phyloP scores from a whole-genome alignment of 805 yeast genomes.

The Candida lessepsii region DNA sequence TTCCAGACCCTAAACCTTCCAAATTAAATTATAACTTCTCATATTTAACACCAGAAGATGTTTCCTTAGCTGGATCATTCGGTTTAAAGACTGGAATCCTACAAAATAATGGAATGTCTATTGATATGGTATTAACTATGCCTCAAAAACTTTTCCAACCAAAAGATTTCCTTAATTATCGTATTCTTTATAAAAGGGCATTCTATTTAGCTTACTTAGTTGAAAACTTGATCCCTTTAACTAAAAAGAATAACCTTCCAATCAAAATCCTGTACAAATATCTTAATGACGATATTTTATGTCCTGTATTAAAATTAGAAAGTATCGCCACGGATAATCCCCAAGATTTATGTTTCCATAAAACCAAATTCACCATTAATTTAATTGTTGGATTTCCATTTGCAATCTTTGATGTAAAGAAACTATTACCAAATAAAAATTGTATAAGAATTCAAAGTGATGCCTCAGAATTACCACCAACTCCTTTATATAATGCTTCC shows the following conservation, averaged over 20 bases:
- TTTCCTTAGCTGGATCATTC: constrained; percentile 84
- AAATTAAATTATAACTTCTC: constrained; percentile 70
- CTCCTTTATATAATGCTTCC: constrained; percentile 85
- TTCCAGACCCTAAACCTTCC: constrained; percentile 85
- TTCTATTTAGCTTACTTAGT: constrained; percentile 82
- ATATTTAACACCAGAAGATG: constrained; percentile 66
- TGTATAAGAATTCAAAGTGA: constrained; percentile 70
- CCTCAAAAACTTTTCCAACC: constrained; percentile 71
- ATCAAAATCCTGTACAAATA: constrained; percentile 62
- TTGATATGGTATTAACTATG: constrained; percentile 84
- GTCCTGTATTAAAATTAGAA: constrained; percentile 70
- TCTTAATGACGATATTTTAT: constrained; percentile 71
- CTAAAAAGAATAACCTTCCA: constrained; percentile 57
- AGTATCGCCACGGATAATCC: constrained; percentile 50
- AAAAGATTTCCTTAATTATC: constrained; percentile 86
- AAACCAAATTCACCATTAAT: constrained; percentile 70
- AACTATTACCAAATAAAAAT: constrained; percentile 76
- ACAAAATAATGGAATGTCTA: constrained; percentile 58
- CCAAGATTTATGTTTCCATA: constrained; percentile 54
- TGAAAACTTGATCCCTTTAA: constrained; percentile 53
- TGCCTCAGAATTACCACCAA: constrained; percentile 55
- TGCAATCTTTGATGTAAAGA: constrained; percentile 69
- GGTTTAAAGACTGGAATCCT: constrained; percentile 80
- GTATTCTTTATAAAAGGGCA: constrained; percentile 87
- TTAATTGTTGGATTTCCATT: constrained; percentile 71